Percentiles rank a stretch among this genome's conserved stretches.
These are phyloP conservation scores for Cladosporium sp. DNA, from an alignment of 2,329 filamentous ascomycete species.

Conservation along the genomic window DNA sequence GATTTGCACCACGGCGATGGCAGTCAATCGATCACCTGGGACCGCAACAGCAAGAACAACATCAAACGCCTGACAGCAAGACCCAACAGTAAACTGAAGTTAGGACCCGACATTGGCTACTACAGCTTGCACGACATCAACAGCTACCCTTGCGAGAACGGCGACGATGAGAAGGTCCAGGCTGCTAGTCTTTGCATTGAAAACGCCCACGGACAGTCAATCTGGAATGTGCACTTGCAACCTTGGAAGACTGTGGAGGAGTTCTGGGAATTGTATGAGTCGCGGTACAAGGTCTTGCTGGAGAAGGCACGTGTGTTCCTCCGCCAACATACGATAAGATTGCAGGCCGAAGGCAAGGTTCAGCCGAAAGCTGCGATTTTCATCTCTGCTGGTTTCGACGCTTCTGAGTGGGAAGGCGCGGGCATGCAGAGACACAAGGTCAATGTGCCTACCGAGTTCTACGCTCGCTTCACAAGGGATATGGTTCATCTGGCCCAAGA, in stretches of 20 bases:
- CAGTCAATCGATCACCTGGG: slow-evolving; percentile 93
- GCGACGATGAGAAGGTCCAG: slow-evolving; percentile 90
- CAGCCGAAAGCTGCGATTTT: slow-evolving; percentile 85
- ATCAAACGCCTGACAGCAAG: slow-evolving; percentile 35
- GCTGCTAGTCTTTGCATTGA: slow-evolving; percentile 94
- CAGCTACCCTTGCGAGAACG: slow-evolving; percentile 92
- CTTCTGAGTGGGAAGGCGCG: slow-evolving; percentile 87
- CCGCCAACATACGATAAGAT: slow-evolving; percentile 67
- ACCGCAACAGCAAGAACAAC: slow-evolving; percentile 73
- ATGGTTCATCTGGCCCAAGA: slow-evolving; percentile 81
- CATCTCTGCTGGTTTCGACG: slow-evolving; percentile 93
- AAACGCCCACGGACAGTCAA: slow-evolving; percentile 86
- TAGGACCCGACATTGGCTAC: slow-evolving; percentile 69
- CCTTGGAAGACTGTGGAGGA: slow-evolving; percentile 79
- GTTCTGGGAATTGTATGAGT: slow-evolving; percentile 87
- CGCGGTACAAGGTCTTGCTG: slow-evolving; percentile 73
- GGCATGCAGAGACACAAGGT: slow-evolving; percentile 96
- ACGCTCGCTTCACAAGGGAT: slow-evolving; percentile 85
- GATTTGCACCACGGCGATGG: slow-evolving; percentile 92
- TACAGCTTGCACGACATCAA: slow-evolving; percentile 98
- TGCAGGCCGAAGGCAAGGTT: slow-evolving; percentile 59
- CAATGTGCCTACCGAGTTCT: slow-evolving; percentile 95
- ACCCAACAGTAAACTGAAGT: slow-evolving; percentile 34
- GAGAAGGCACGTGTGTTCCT: slow-evolving; percentile 80
- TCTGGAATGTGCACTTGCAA: slow-evolving; percentile 96